These are phyloP conservation scores for Crithidia sp. DNA, from an alignment of 208 protist genomes.

Conservation along the genomic window DNA sequence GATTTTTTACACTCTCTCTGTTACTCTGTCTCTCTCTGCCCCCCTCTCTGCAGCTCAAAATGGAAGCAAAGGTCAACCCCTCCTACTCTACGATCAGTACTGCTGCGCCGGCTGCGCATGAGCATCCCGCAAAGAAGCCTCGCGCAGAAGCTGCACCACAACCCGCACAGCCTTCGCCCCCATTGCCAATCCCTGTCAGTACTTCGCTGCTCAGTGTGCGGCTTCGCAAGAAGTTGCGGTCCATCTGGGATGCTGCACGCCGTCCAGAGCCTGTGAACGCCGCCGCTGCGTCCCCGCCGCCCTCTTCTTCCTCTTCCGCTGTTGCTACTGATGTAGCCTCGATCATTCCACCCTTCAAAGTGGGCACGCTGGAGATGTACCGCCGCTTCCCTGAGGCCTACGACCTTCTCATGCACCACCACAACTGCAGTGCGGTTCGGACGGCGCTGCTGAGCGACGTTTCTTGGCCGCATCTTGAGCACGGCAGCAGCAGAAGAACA, in stretches of 20 bases:
- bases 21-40: neutral
- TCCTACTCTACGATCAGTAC: neutral
- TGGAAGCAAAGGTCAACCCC: too few species aligned
- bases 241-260: slow-evolving; percentile 29
- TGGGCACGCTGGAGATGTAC: slow-evolving; percentile 88
- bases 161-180: neutral
- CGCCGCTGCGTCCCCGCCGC: too few species aligned
- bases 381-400: slow-evolving; percentile 75
- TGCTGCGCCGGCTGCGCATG: neutral
- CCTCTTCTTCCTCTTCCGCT: too few species aligned
- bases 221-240: slow-evolving; percentile 31
- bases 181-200: slow-evolving; percentile 10
- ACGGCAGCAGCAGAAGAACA: neutral
- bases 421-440: slow-evolving; percentile 66
- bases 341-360: slow-evolving; percentile 67
- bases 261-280: neutral
- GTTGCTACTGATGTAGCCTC: slow-evolving; percentile 3
- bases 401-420: slow-evolving; percentile 75
- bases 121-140: slow-evolving; percentile 13
- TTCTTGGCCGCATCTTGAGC: slow-evolving; percentile 40
- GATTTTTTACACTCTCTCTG: neutral
- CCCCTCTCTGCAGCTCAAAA: neutral
- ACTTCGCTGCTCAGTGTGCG: slow-evolving; percentile 24
- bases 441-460: slow-evolving; percentile 49
- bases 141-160: neutral